Conservation (phyloP, 768 basidiomycete species). For the Phlebiopsis flavidoalba region DNA sequence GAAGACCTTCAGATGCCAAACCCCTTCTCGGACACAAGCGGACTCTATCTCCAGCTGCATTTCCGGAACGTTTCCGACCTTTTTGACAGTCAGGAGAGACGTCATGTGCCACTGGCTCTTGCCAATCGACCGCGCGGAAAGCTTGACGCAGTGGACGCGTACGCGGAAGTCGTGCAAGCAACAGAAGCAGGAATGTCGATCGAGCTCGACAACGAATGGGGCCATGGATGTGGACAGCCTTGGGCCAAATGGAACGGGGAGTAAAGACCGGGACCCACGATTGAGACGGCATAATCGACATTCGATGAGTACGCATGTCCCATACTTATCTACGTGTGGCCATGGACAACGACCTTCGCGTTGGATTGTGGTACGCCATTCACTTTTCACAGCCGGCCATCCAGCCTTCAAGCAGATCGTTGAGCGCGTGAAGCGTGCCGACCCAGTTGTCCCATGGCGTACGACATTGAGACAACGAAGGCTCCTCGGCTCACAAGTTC, state of each 20-base stretch:
- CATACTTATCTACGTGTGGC: constrained; percentile 98
- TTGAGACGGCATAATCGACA: constrained; percentile 89
- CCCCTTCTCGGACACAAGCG: constrained; percentile 90
- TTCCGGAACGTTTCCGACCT: constrained; percentile 96
- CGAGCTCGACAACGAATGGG: constrained; percentile 64
- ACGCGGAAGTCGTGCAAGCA: constrained; percentile 90
- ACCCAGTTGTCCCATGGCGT: constrained; percentile 99
- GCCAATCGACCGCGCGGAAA: constrained; percentile 85
- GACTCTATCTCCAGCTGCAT: constrained; percentile 79
- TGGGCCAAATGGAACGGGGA: constrained; percentile 21
- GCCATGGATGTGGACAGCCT: constrained; percentile 38
- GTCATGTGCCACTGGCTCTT: constrained; percentile 87
- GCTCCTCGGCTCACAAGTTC: constrained; percentile 99
- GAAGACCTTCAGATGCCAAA: constrained; percentile 96
- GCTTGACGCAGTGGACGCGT: constrained; percentile 93
- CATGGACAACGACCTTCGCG: constrained; percentile 96
- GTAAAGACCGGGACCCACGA: constrained; percentile 74
- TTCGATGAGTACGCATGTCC: constrained; percentile 95
- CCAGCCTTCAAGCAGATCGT: constrained; percentile 65
- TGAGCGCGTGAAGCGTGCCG: constrained; percentile 95
- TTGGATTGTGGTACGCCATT: constrained; percentile 96
- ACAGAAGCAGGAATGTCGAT: constrained; percentile 63
- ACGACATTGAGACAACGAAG: constrained; percentile 98
- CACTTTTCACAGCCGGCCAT: constrained; percentile 76
- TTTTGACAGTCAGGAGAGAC: constrained; percentile 58